Base-by-base conservation (phyloP, 2,329 filamentous ascomycete genomes). In the Fusarium buharicum region DNA sequence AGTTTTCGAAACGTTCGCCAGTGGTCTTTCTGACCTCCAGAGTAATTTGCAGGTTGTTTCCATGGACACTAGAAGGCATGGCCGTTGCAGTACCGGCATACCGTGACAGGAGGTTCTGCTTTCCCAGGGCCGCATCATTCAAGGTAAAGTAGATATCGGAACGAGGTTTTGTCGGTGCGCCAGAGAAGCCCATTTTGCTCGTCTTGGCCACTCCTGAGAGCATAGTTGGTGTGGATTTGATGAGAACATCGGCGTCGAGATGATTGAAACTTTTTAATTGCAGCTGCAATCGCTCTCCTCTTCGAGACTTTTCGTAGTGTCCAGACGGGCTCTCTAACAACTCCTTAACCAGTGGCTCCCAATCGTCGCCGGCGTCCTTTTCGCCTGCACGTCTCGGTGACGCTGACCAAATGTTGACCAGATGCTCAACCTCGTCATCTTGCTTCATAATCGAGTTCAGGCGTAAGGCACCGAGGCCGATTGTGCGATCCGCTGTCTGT, bases 61-160 rank as follows among this genome's bases (percentile, higher is more conserved):
- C 86, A 4, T 85, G 82, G 17, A 87, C 70, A 16, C 82, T 85
- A 14, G 81, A 80, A 3, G 88, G 84, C 27, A 91, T 83, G 1
- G 94, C 80, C 2, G 90, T 88, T 11, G 94, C 88, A 61, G 90
- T 91, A n/a, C 92, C 92, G 18, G 81, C 82, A 37, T 79, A 85
- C n/a, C 86, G 79, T 8, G 86, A 89, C n/a, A 90, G 74, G 1
- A 89, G 74, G 30, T 90, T 88, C 69, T 96, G 92, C 54, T 88
- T 87, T 16, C 90, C 88, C 20, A 99, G 80, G n/a, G 88, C 82
- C 0, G 92, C 91, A 62, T 92, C 88, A 55, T 88, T 87, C 43
- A 99, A 77, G 0, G 93, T 97, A 39, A 99, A 77, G 73, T 99
- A 99, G 46, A 99, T 98, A 74, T 99, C 96, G 11, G 93, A 97